Conservation (phyloP, 768 basidiomycete species). For the Sutorius australiensis region DNA sequence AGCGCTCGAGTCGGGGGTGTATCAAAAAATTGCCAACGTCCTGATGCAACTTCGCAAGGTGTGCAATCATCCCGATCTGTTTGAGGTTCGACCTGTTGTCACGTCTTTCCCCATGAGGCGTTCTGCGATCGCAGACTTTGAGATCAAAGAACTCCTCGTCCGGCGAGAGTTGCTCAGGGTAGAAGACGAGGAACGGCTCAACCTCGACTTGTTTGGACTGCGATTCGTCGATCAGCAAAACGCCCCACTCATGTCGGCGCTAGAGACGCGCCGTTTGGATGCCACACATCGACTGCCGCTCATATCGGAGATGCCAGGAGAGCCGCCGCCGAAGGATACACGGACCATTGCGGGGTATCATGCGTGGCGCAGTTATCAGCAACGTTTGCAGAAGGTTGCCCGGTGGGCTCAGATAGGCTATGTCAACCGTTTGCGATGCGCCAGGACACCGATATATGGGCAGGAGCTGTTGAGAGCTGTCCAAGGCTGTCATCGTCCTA, state of each 20-base stretch:
- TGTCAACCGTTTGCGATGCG: constrained; percentile 71
- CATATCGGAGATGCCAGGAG: constrained; percentile 51
- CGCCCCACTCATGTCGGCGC: constrained; percentile 48
- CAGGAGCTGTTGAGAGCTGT: constrained; percentile 44
- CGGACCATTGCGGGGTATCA: constrained; percentile 74
- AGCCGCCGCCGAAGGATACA: constrained; percentile 68
- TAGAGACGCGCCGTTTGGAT: constrained; percentile 54
- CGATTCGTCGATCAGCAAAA: constrained; percentile 57
- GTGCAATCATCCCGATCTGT: constrained; percentile 91
- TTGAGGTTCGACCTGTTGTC: constrained; percentile 82
- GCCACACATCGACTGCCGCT: constrained; percentile 54
- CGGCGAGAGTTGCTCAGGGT: constrained; percentile 66
- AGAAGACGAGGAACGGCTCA: constrained; percentile 47
- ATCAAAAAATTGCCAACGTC: constrained; percentile 88
- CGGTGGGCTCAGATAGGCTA: constrained; percentile 71
- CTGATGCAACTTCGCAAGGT: constrained; percentile 98
- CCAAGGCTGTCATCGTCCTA: constrained; percentile 37
- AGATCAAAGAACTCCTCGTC: constrained; percentile 85
- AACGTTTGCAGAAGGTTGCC: constrained; percentile 48
- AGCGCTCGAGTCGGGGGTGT: constrained; percentile 79
- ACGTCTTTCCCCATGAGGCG: constrained; percentile 73
- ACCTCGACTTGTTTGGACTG: constrained; percentile 64
- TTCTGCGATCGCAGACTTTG: constrained; percentile 72
- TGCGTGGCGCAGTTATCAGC: constrained; percentile 44
- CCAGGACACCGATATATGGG: constrained; percentile 40